Evolutionary conservation across 2,329 filamentous ascomycete genomes (phyloP).

Genomic region (Aureobasidium namibiae): DNA sequence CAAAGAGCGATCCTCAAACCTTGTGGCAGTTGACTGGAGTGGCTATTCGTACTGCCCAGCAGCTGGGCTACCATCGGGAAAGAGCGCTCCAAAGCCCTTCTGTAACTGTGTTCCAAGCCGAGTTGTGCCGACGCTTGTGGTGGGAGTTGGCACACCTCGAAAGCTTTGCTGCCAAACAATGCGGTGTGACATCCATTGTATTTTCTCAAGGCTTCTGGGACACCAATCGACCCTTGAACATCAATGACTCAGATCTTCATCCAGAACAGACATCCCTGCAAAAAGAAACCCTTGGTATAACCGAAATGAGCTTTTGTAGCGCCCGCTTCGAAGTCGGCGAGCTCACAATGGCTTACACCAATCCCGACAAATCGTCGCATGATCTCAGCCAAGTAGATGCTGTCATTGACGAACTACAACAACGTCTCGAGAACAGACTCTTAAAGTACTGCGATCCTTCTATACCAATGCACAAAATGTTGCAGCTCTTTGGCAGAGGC

Average conservation of each 20-base stretch:
- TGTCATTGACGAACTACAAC: constrained; percentile 33
- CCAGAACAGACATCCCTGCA: constrained; percentile 41
- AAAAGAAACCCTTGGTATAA: constrained; percentile 41
- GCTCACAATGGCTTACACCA: constrained; percentile 25
- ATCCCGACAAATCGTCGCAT: background rate
- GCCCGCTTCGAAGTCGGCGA: constrained; percentile 35
- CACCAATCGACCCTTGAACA: constrained; percentile 27
- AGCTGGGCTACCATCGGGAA: constrained; percentile 56
- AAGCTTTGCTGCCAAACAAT: constrained; percentile 24
- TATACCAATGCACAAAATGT: constrained; percentile 37
- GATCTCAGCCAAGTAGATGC: constrained; percentile 18
- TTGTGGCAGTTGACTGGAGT: constrained; percentile 58
- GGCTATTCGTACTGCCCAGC: constrained; percentile 50
- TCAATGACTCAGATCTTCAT: constrained; percentile 29
- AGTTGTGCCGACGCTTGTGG: constrained; percentile 52
- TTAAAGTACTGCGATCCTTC: constrained; percentile 38
- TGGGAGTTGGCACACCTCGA: constrained; percentile 57
- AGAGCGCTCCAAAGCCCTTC: constrained; percentile 34
- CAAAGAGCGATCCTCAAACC: constrained; percentile 40
- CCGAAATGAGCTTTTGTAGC: constrained; percentile 43
- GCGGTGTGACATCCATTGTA: constrained; percentile 20
- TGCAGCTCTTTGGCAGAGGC: constrained; percentile 35
- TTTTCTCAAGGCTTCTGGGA: constrained; percentile 18
- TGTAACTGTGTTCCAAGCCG: constrained; percentile 46
- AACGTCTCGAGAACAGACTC: constrained; percentile 33